Percentiles rank a stretch among this genome's conserved stretches.
These are phyloP conservation scores for Madurella mycetomatis DNA, from an alignment of 2,329 filamentous ascomycete species.

Conservation along the genomic window DNA sequence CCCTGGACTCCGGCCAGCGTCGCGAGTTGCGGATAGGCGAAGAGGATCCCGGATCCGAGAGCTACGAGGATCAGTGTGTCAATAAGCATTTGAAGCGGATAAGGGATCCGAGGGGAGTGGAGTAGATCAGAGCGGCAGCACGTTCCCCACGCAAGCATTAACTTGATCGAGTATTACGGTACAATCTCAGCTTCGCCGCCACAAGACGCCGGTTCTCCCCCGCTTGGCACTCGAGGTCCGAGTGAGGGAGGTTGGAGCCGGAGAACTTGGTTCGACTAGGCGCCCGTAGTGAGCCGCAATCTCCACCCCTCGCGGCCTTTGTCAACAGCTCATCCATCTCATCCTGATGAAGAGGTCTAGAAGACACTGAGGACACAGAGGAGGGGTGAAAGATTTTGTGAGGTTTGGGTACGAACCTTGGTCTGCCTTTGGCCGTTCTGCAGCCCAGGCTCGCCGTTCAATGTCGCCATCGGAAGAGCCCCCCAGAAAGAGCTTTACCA, in stretches of 20 bases:
- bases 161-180: slow-evolving; percentile 98
- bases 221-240: slow-evolving; percentile 2
- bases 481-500: slow-evolving; percentile 17
- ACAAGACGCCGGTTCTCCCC: slow-evolving; percentile 39
- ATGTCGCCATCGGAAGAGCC: neutral
- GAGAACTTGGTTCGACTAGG: slow-evolving; percentile 51
- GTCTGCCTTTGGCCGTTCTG: slow-evolving; percentile 12
- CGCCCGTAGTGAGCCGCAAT: slow-evolving; percentile 82
- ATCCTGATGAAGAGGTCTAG: neutral
- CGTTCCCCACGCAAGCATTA: slow-evolving; percentile 98
- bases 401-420: slow-evolving; percentile 41
- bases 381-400: slow-evolving; percentile 19
- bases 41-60: slow-evolving; percentile 78
- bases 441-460: neutral
- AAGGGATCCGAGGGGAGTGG: slow-evolving; percentile 24
- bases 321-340: neutral
- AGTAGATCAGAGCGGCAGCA: slow-evolving; percentile 73
- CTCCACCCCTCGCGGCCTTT: slow-evolving; percentile 24
- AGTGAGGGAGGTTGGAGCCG: slow-evolving; percentile 48
- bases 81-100: slow-evolving; percentile 11
- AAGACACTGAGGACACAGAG: neutral
- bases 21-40: slow-evolving; percentile 75
- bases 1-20: slow-evolving; percentile 77
- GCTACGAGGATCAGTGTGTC: slow-evolving; percentile 54
- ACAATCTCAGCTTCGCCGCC: slow-evolving; percentile 81